Evolutionary conservation across 805 yeast species (phyloP).

Genomic region (Metschnikowia anglica): DNA sequence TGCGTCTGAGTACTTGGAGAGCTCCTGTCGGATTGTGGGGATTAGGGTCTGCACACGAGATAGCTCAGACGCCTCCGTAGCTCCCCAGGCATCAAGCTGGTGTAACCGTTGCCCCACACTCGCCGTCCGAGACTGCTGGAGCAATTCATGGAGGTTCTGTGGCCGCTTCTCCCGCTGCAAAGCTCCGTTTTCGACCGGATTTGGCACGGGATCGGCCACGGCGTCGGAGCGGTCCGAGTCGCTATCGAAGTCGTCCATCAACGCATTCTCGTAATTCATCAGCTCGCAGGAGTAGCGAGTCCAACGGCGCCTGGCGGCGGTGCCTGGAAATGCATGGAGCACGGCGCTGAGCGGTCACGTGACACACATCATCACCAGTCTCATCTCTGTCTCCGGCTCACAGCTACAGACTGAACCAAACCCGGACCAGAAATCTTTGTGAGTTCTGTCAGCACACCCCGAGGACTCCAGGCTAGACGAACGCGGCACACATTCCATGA

Average conservation of each 20-base stretch:
- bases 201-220: conserved; percentile 3
- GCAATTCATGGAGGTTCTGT: conserved; percentile 17
- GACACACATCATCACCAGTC: background rate
- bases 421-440: no score
- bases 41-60: conserved; percentile 26
- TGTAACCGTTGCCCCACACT: conserved; percentile 20
- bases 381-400: no score
- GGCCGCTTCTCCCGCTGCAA: background rate
- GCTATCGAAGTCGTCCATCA: conserved; percentile 43
- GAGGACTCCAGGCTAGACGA: no score
- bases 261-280: conserved; percentile 40
- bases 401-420: no score
- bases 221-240: conserved; percentile 23
- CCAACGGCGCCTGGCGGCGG: no score
- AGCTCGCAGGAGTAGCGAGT: no score
- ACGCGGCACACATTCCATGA: conserved; percentile 3
- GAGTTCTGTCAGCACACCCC: no score
- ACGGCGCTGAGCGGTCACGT: conserved; percentile 2
- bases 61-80: conserved; percentile 22
- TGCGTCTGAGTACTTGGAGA: conserved; percentile 23
- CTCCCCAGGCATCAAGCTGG: conserved; percentile 23
- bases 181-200: background rate
- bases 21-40: conserved; percentile 25
- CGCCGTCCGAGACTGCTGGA: conserved; percentile 15
- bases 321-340: no score